Evolutionary conservation across 805 yeast species (phyloP).

Genomic region (Ogataea trehaloabstinens): DNA sequence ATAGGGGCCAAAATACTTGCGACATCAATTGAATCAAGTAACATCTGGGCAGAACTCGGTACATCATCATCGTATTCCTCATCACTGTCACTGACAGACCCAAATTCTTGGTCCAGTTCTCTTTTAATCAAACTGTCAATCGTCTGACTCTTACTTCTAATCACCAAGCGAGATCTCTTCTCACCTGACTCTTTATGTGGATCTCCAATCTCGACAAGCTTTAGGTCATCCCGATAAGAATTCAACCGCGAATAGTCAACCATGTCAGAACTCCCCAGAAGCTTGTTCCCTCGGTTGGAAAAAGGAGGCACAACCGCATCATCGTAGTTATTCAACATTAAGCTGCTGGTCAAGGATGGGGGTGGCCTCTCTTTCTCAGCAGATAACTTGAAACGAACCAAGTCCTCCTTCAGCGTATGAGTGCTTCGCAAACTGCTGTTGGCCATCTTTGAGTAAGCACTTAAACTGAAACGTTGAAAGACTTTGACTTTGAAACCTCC

Average conservation of each 20-base stretch:
- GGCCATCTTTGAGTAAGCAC: too few relatives aligned
- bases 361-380: conserved; percentile 14
- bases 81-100: conserved; percentile 18
- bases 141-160: conserved; percentile 24
- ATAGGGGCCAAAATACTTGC: conserved; percentile 72
- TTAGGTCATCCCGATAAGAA: conserved; percentile 22
- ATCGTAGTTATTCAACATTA: conserved; percentile 13
- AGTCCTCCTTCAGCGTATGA: conserved; percentile 18
- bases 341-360: conserved; percentile 5
- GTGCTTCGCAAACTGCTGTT: conserved; percentile 1
- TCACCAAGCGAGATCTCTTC: conserved; percentile 22
- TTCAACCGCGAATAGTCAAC: conserved; percentile 24
- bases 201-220: conserved; percentile 18
- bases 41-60: conserved; percentile 34
- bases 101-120: conserved; percentile 30
- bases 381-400: conserved; percentile 24
- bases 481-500: too few relatives aligned
- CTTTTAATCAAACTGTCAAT: conserved; percentile 24
- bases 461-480: too few relatives aligned
- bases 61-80: conserved; percentile 21
- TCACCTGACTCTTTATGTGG: conserved; percentile 15
- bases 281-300: conserved; percentile 33
- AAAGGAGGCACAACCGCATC: conserved; percentile 17
- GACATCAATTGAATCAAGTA: conserved; percentile 50
- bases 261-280: conserved; percentile 22